Evolutionary conservation across 2,329 filamentous ascomycete species (phyloP), one percentile per base, ranked within the genome.

Genomic region (Herpomyces periplanetae): DNA sequence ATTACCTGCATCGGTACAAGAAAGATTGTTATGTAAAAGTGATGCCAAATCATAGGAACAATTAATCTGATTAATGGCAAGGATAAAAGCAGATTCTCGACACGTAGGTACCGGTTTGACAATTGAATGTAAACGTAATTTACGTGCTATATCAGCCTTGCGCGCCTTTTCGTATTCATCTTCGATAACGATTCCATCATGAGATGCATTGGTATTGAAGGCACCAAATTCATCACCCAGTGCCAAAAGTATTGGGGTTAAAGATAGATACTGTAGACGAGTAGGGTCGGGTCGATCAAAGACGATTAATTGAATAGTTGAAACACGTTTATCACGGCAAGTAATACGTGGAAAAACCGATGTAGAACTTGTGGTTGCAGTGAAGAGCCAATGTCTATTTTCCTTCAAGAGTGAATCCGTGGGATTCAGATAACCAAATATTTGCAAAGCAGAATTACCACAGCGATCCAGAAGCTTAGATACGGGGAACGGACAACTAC

Each of bases 181-280:
- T 23, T 62, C 62, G 2, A 55, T 52, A 30, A 84, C 65, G 7
- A 60, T 49, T 14, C 49, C 51, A 21, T 49, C 45, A 8, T 44
- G 40, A 5, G 41, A 34, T 8, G 35, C 27, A 18, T 37, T 32
- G 26, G 35, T 41, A 24, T 20, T 27, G 32, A 15, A 17, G 30
- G 19, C 37, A 18, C 32, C 43, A 22, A 27, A 44, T 29, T 75
- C 69, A 32, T 75, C 64, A 2, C 52, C 65, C 7, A 96, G 44
- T 1, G 71, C 71, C 16, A 96, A 47, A 1, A 71, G 61, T 19
- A 96, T 91, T 0, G 80, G 75, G 11, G 57, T 53, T 9, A 88
- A 45, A 1, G 80, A 96, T 28, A 91, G 62, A 37, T 91, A 96
- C 38, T 96, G 75, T 80, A 96, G 91, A 21, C 59, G 54, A 13